Conservation (phyloP, 257 asterid species). For the Salvia splendens region DNA sequence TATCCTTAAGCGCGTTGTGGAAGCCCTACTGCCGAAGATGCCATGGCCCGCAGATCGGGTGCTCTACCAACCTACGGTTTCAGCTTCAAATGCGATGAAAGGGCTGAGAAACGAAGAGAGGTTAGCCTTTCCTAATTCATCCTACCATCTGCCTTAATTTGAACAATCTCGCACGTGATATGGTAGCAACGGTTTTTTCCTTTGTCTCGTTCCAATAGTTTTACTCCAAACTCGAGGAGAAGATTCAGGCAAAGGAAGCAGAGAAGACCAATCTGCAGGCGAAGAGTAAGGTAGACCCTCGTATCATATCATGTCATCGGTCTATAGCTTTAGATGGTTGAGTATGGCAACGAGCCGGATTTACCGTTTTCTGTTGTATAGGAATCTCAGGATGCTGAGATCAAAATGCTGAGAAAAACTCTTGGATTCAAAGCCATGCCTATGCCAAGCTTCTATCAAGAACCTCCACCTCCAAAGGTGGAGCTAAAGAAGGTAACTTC, state of each 20-base stretch:
- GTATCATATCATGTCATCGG: constrained; percentile 3
- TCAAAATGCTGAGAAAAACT: constrained; percentile 75
- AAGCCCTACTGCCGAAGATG: constrained; percentile 72
- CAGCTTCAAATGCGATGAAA: constrained; percentile 88
- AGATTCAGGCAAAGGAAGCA: constrained; percentile 86
- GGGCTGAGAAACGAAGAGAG: constrained; percentile 97
- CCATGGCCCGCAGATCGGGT: constrained; percentile 62
- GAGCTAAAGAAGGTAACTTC: constrained; percentile 82
- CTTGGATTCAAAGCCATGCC: constrained; percentile 95
- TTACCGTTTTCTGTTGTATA: constrained; percentile 38
- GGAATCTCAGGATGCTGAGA: constrained; percentile 93
- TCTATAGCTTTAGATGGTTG: constrained; percentile 13
- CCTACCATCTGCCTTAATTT: constrained; percentile 2
- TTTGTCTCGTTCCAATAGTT: constrained; percentile 51
- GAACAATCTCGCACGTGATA: constrained; percentile 20
- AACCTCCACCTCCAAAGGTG: constrained; percentile 87
- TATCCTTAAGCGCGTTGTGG: constrained; percentile 56
- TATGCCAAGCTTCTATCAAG: constrained; percentile 98
- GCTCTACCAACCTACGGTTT: constrained; percentile 75
- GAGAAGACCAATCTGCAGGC: constrained; percentile 79
- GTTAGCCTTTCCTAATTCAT: constrained; percentile 41
- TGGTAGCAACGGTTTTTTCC: constrained; percentile 20
- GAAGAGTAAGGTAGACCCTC: constrained; percentile 59
- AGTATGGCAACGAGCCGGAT: constrained; percentile 17
- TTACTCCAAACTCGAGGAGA: constrained; percentile 88